These are phyloP conservation scores for Fusarium sp. DNA, from an alignment of 2,329 filamentous ascomycete species.

Conservation along the genomic window DNA sequence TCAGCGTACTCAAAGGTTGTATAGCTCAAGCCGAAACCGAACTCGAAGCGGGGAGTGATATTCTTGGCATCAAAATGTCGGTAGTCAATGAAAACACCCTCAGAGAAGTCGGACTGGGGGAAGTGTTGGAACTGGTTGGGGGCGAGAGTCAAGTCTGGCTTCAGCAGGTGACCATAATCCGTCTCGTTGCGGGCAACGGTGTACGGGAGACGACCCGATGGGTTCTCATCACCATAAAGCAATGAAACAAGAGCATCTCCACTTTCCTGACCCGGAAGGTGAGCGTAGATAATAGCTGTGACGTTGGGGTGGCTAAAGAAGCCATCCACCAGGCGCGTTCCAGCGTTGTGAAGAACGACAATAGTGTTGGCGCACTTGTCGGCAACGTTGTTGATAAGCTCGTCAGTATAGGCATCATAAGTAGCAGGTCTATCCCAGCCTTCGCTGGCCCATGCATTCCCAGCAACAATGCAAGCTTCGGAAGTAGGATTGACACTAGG, in stretches of 20 bases:
- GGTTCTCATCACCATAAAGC: constrained; percentile 66
- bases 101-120: neutral
- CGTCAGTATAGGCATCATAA: constrained; percentile 73
- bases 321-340: constrained; percentile 55
- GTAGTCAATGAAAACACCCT: constrained; percentile 62
- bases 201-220: constrained; percentile 69
- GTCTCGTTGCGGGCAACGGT: constrained; percentile 64
- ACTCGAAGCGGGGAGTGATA: constrained; percentile 72
- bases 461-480: constrained; percentile 82
- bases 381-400: constrained; percentile 67
- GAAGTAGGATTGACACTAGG: neutral
- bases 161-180: neutral
- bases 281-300: constrained; percentile 70
- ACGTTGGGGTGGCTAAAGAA: constrained; percentile 73
- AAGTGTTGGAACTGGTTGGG: neutral
- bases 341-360: constrained; percentile 71
- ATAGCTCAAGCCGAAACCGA: constrained; percentile 80
- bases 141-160: neutral
- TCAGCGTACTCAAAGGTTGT: constrained; percentile 63
- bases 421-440: constrained; percentile 74
- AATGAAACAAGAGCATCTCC: constrained; percentile 65
- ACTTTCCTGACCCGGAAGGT: constrained; percentile 72
- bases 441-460: constrained; percentile 81
- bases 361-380: constrained; percentile 70
- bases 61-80: constrained; percentile 76